Evolutionary conservation across 805 yeast species (phyloP).

Genomic region (Kodamaea neixiangensis): DNA sequence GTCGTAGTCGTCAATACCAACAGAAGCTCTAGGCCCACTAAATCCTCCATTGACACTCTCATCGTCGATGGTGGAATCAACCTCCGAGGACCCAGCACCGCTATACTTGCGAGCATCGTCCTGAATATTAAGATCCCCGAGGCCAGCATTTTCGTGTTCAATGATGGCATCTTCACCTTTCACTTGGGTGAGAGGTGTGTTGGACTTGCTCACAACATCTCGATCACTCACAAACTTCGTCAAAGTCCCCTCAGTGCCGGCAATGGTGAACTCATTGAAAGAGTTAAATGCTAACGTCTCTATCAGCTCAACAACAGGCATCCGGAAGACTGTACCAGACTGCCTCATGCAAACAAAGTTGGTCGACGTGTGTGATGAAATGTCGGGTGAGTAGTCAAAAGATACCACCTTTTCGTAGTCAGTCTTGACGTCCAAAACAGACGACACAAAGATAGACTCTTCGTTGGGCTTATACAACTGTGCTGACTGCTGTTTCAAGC

Average conservation of each 20-base stretch:
- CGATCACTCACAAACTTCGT: conserved; percentile 42
- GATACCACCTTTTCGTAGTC: conserved; percentile 81
- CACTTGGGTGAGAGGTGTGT: neutral
- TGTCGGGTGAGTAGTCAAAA: conserved; percentile 75
- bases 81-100: conserved; percentile 22
- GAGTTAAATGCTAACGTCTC: conserved; percentile 66
- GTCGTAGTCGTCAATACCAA: conserved; percentile 20
- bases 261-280: conserved; percentile 60
- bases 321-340: conserved; percentile 82
- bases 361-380: conserved; percentile 50
- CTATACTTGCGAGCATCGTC: conserved; percentile 15
- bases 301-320: conserved; percentile 71
- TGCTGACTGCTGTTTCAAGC: conserved; percentile 38
- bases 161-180: neutral
- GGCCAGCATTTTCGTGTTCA: neutral
- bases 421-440: conserved; percentile 72
- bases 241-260: conserved; percentile 59
- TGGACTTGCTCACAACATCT: conserved; percentile 1
- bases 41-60: conserved; percentile 17
- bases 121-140: neutral
- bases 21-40: conserved; percentile 5
- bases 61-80: conserved; percentile 34
- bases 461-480: conserved; percentile 41
- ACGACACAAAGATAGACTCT: conserved; percentile 70
- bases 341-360: conserved; percentile 86